These are phyloP conservation scores for Dittrichia graveolens DNA, from an alignment of 129 eudicot species.

Conservation along the genomic window DNA sequence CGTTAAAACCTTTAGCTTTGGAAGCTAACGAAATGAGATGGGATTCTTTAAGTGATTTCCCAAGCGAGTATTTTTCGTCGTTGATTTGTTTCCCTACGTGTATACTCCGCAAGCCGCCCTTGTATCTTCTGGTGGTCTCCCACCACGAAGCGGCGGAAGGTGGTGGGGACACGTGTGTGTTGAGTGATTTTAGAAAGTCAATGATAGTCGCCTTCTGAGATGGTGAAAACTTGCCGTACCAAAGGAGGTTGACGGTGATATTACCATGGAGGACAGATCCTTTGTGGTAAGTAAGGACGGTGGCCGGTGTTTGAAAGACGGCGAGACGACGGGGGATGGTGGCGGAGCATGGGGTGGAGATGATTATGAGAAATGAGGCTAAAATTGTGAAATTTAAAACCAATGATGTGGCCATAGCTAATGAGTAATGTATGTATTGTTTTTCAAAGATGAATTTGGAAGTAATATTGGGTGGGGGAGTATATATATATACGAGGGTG, in stretches of 20 bases:
- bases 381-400: constrained; percentile 10
- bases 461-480: constrained; percentile 5
- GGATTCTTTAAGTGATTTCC: constrained; percentile 55
- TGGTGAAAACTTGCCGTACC: constrained; percentile 74
- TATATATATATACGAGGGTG: constrained; percentile 9
- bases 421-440: too few relatives aligned
- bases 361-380: constrained; percentile 25
- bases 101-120: constrained; percentile 41
- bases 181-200: constrained; percentile 63
- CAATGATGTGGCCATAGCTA: neutral
- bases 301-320: constrained; percentile 50
- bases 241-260: constrained; percentile 63
- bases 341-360: constrained; percentile 31
- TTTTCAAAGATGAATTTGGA: neutral
- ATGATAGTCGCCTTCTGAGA: constrained; percentile 49
- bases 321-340: constrained; percentile 45
- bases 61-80: constrained; percentile 55
- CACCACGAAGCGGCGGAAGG: constrained; percentile 86
- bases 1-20: constrained; percentile 17
- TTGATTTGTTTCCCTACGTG: constrained; percentile 54
- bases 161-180: constrained; percentile 18
- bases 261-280: constrained; percentile 66
- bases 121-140: constrained; percentile 62
- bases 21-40: constrained; percentile 53
- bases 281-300: constrained; percentile 62